Evolutionary conservation across 495 filamentous ascomycete species (phyloP), one percentile per base, ranked within the genome.

Genomic region (Hamigera avellanea): DNA sequence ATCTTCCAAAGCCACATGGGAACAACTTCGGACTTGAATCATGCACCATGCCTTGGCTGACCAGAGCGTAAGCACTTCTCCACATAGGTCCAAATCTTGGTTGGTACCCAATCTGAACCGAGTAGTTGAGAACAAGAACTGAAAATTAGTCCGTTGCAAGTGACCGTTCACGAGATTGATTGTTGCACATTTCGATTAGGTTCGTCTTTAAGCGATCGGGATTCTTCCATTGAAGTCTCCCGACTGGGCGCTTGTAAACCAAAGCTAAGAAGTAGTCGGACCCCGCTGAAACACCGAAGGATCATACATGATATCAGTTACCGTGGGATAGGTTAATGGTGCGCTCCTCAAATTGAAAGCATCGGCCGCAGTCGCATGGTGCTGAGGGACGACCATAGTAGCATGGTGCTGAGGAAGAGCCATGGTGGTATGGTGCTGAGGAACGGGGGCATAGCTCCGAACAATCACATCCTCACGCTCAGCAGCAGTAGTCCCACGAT

Each of bases 401-500:
- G n/a, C n/a, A n/a, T n/a, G n/a, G n/a, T n/a, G n/a, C n/a, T n/a
- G n/a, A n/a, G n/a, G n/a, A n/a, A n/a, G n/a, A n/a, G n/a, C n/a
- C n/a, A n/a, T n/a, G n/a, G n/a, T n/a, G n/a, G n/a, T n/a, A n/a
- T n/a, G n/a, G n/a, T n/a, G n/a, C n/a, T n/a, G 34, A 31, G 38
- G 41, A 15, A 36, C 42, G 8, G 48, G 46, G 15, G 43, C 42
- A 35, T 52, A 38, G 6, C 48, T 46, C 23, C 46, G 46, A 39
- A 53, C 49, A 33, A 48, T 48, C 13, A 52, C 39, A 16, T 49
- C 42, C 35, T 55, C 52, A 13, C 52, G 44, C 33, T 57, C 54
- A 19, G 54, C 48, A 30, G 50, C 50, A 21, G 48, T 54, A 6
- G 51, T 57, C 19, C 81, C 81, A 28, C 81, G 78, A 44, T 86